Conservation (phyloP, 805 yeast species). For the Torulaspora franciscae region DNA sequence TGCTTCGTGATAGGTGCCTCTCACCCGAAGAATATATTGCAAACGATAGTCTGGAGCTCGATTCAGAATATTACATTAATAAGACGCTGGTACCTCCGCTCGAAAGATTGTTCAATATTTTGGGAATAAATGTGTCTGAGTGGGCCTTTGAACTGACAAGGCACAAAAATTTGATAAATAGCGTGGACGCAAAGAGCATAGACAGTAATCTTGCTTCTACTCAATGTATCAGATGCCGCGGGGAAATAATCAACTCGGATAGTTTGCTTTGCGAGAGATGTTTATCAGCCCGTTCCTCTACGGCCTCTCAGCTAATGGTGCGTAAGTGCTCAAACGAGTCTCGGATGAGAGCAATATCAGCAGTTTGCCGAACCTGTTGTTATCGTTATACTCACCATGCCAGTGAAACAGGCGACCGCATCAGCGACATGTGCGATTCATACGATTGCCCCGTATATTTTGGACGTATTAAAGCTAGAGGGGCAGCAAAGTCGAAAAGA, state of each 20-base stretch:
- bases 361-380: conserved; percentile 39
- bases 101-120: conserved; percentile 71
- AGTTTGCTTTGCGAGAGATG: conserved; percentile 37
- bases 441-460: conserved; percentile 63
- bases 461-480: conserved; percentile 43
- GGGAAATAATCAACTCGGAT: conserved; percentile 20
- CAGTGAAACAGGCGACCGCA: conserved; percentile 30
- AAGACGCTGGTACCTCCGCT: conserved; percentile 86
- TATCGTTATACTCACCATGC: conserved; percentile 25
- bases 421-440: conserved; percentile 45
- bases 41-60: conserved; percentile 46
- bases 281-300: conserved; percentile 34
- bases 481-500: conserved; percentile 26
- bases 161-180: conserved; percentile 1
- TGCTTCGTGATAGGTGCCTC: conserved; percentile 71
- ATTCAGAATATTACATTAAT: conserved; percentile 78
- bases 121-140: conserved; percentile 71
- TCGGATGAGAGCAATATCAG: conserved; percentile 28
- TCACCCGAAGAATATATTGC: conserved; percentile 70
- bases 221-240: conserved; percentile 33
- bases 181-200: conserved; percentile 9
- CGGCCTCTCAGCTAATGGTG: conserved; percentile 35
- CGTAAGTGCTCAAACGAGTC: conserved; percentile 21
- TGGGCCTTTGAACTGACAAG: conserved; percentile 75
- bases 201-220: conserved; percentile 23